Base-by-base conservation (phyloP, 352 stramenopile genomes). In the Globisporangium echinulatum region DNA sequence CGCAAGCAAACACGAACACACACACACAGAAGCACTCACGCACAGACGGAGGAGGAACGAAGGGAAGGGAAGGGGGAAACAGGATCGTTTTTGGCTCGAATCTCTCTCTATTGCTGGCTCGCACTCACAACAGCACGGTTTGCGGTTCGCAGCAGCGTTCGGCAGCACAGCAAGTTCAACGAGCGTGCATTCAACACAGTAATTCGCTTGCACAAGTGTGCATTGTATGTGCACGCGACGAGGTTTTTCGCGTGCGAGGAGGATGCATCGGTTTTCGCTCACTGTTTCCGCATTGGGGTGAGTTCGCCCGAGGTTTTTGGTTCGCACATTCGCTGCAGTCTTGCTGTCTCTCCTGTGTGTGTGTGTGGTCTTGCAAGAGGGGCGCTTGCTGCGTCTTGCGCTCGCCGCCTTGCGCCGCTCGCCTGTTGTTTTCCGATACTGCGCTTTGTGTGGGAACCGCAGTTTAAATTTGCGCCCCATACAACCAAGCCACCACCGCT, bases 391-490 rank as follows among this genome's bases (percentile, higher is more conserved):
- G 25, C 25, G 25, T 33, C 14, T 14, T 14, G 25, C 52, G 13
- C 47, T 36, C 42, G 10, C 36, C 4, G 10, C 47, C 11, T 37
- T 33, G 37, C 49, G 52, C 36, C 33, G 15, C 19, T 19, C 40
- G 7, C 58, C 59, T 65, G 59, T 65, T 65, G 59, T 65, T 60
- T 65, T 56, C 56, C 58, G 56, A 64, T 63, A 64, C 52, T 64
- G 48, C 53, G 61, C 61, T 43, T 17, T 58, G 49, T 63, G 39
- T 61, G 47, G 51, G 54, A 56, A 36, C 71, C 76, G 59, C 77
- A 89, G 74, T 83, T 77, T 71, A 80, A 77, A 83, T 80, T 81
- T 79, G 59, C 69, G 79, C 74, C 71, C 79, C 67, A 82, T 48
- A 59, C 61, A 67, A 70, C 64, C 55, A 56, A 63, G 58, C 58